These are phyloP conservation scores for Fraxinus anomala DNA, from an alignment of 257 asterid genomes.

Conservation along the genomic window DNA sequence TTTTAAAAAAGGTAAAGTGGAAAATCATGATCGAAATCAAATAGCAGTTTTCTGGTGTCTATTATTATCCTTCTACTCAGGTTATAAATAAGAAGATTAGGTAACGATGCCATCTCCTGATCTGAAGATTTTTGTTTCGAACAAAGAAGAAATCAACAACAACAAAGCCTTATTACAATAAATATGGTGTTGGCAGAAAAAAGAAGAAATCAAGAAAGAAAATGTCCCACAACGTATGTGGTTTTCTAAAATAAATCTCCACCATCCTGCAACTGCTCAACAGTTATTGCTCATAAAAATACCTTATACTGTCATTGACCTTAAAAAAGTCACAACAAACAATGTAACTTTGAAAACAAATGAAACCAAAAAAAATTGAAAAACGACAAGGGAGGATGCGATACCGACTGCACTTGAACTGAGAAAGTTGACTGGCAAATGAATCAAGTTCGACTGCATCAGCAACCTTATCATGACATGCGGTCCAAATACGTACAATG, in stretches of 20 bases:
- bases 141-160: background rate
- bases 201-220: constrained; percentile 2
- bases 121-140: background rate
- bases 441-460: constrained; percentile 68
- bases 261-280: background rate
- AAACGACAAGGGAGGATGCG: constrained; percentile 28
- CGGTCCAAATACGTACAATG: constrained; percentile 88
- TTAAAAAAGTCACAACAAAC: constrained; percentile 11
- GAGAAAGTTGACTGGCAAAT: constrained; percentile 64
- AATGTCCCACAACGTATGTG: background rate
- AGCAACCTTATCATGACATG: constrained; percentile 65
- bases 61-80: background rate
- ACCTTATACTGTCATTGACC: constrained; percentile 18
- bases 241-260: constrained; percentile 8
- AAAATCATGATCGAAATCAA: background rate
- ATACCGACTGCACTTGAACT: constrained; percentile 86
- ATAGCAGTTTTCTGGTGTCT: background rate
- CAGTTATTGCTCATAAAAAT: background rate
- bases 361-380: constrained; percentile 9
- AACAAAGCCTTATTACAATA: background rate
- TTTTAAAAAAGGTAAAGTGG: background rate
- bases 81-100: background rate
- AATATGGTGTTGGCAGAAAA: background rate
- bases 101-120: background rate
- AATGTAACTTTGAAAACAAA: constrained; percentile 13